Percentiles rank a stretch among this genome's conserved stretches.
Evolutionary conservation across 306 rosid genomes (phyloP).

Genomic region (Ochetophila trinervis): DNA sequence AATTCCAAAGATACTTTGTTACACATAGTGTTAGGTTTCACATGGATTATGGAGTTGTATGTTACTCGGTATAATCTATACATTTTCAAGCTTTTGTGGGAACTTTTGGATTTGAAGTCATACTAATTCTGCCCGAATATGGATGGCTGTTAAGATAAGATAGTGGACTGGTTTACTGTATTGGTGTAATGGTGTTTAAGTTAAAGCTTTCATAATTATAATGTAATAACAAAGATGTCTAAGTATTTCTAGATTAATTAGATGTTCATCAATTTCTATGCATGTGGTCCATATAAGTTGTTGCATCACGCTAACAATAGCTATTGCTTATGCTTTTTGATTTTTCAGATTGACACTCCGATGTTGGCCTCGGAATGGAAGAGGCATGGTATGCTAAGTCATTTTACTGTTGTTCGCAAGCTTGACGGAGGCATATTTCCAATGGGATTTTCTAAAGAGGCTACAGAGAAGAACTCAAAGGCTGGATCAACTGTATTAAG

Average conservation of each 20-base stretch:
- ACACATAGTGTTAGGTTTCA: background rate
- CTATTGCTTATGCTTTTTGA: slow-evolving; percentile 31
- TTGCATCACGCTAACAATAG: slow-evolving; percentile 19
- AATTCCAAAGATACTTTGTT: too few species aligned
- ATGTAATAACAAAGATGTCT: background rate
- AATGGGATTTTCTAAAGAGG: slow-evolving; percentile 72
- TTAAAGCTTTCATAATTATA: too few species aligned
- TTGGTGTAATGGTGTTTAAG: too few species aligned
- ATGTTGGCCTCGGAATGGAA: slow-evolving; percentile 93
- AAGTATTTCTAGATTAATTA: slow-evolving; percentile 2
- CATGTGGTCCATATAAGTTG: background rate
- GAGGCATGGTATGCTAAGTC: slow-evolving; percentile 74
- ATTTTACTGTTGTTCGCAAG: slow-evolving; percentile 89
- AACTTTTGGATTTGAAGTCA: background rate
- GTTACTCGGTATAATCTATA: background rate
- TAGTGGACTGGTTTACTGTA: background rate
- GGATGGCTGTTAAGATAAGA: background rate
- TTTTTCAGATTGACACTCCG: slow-evolving; percentile 83
- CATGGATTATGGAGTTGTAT: background rate
- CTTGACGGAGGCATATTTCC: slow-evolving; percentile 90
- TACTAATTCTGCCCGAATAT: background rate
- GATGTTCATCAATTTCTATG: slow-evolving; percentile 1
- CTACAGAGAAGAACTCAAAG: slow-evolving; percentile 60
- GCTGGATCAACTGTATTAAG: slow-evolving; percentile 72
- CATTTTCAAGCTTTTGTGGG: background rate